phyloP scores from a whole-genome alignment of 2,329 filamentous ascomycete species.

The Colletotrichum camelliae region DNA sequence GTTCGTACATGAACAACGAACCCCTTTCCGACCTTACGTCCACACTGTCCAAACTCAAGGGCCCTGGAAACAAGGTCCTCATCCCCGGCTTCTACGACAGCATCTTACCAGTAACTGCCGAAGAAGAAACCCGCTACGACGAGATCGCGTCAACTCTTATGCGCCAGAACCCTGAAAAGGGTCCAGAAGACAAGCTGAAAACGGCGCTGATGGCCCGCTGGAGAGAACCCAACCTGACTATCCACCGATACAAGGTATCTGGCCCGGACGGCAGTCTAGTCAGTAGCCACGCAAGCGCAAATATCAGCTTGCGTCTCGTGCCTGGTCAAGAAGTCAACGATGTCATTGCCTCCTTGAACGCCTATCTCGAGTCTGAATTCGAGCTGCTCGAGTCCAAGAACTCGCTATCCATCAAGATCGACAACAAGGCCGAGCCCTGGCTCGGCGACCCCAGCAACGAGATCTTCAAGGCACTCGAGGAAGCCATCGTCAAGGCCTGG shows the following conservation, averaged over 20 bases:
- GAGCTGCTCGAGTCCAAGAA: conserved; percentile 80
- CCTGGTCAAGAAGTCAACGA: conserved; percentile 87
- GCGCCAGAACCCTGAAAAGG: conserved; percentile 67
- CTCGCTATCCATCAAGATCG: conserved; percentile 79
- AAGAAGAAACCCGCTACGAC: conserved; percentile 81
- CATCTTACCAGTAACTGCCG: conserved; percentile 75
- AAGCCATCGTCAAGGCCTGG: conserved; percentile 87
- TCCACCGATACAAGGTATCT: conserved; percentile 91
- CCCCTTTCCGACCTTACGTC: conserved; percentile 89
- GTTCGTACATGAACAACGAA: conserved; percentile 87
- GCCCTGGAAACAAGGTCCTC: conserved; percentile 78
- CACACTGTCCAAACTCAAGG: conserved; percentile 82
- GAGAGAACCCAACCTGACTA: conserved; percentile 93
- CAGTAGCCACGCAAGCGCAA: conserved; percentile 85
- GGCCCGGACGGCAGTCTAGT: conserved; percentile 93
- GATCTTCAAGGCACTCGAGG: conserved; percentile 87
- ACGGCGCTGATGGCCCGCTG: conserved; percentile 89
- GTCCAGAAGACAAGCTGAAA: conserved; percentile 73
- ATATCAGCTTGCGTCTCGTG: conserved; percentile 89
- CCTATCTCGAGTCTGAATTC: conserved; percentile 76
- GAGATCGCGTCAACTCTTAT: conserved; percentile 83
- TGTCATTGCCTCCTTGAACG: conserved; percentile 71
- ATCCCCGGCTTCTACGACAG: conserved; percentile 90
- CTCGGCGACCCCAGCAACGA: conserved; percentile 89
- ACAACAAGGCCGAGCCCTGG: conserved; percentile 96